These are phyloP conservation scores for Rhodamnia rubescens DNA, from an alignment of 345 rosid species.

Conservation along the genomic window DNA sequence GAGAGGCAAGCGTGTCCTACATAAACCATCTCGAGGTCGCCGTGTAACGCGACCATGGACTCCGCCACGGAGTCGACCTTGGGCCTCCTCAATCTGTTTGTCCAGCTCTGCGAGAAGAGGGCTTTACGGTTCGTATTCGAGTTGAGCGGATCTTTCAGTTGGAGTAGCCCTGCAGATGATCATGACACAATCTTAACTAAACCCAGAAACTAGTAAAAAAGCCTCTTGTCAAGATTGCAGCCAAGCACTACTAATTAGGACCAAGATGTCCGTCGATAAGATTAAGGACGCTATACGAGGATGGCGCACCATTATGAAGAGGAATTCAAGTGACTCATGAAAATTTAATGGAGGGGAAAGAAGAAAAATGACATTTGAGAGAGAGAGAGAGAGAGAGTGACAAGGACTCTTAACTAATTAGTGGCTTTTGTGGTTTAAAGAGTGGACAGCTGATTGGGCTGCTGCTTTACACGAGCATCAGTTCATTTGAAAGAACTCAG, in stretches of 20 bases:
- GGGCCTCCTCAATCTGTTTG: slow-evolving; percentile 20
- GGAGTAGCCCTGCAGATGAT: slow-evolving; percentile 36
- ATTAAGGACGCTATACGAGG: not conserved
- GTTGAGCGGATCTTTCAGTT: slow-evolving; percentile 29
- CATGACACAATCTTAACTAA: not conserved
- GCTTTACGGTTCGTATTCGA: slow-evolving; percentile 10
- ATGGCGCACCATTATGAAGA: not conserved
- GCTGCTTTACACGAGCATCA: not conserved
- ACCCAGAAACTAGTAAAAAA: not conserved
- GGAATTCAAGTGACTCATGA: not conserved
- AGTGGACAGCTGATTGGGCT: not conserved
- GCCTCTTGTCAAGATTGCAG: not conserved
- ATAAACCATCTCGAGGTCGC: slow-evolving; percentile 66
- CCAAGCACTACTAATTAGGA: not conserved
- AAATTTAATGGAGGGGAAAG: not conserved
- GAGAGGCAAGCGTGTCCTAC: slow-evolving; percentile 78
- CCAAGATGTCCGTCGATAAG: not conserved
- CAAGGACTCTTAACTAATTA: slow-evolving; percentile 6
- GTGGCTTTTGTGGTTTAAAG: not conserved
- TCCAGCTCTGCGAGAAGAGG: slow-evolving; percentile 19
- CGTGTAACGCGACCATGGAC: slow-evolving; percentile 28
- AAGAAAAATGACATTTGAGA: not conserved
- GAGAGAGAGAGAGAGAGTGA: not conserved
- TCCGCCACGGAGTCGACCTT: slow-evolving; percentile 22
- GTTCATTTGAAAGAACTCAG: not conserved